These are phyloP conservation scores for Withania somnifera DNA, from an alignment of 305 asterid genomes.

Conservation along the genomic window DNA sequence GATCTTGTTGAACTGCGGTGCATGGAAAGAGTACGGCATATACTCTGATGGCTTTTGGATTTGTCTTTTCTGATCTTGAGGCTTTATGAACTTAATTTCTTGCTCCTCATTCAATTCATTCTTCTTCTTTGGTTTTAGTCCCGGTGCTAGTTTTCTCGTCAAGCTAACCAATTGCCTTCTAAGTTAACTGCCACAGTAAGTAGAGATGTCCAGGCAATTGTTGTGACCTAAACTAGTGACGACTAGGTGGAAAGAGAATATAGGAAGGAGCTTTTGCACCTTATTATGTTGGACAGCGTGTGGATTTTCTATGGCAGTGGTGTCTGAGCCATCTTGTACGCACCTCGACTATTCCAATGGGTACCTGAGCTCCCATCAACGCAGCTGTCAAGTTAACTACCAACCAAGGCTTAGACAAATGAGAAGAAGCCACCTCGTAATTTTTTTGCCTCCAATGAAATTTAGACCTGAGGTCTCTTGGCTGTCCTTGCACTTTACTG, in stretches of 20 bases:
- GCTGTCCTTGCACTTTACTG: not conserved
- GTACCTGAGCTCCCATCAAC: not conserved
- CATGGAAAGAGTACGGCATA: not conserved
- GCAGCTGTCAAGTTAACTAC: not conserved
- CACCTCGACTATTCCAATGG: not conserved
- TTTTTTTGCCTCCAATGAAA: not conserved
- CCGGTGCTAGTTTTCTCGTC: not conserved
- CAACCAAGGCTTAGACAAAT: not conserved
- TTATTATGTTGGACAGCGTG: not conserved
- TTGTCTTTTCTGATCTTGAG: not conserved
- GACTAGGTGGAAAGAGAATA: not conserved
- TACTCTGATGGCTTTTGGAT: not conserved
- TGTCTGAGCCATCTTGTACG: not conserved
- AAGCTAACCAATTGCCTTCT: not conserved
- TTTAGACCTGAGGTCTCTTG: not conserved
- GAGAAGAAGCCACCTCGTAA: not conserved
- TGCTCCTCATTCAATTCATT: not conserved
- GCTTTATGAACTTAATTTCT: not conserved
- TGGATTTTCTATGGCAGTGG: not conserved
- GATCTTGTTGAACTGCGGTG: not conserved
- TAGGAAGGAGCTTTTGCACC: not conserved
- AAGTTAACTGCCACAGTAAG: not conserved
- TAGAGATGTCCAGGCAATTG: not conserved
- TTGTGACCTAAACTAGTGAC: not conserved
- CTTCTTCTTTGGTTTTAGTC: not conserved